Conservation (phyloP, 129 eudicot species). For the Pulicaria dysenterica region DNA sequence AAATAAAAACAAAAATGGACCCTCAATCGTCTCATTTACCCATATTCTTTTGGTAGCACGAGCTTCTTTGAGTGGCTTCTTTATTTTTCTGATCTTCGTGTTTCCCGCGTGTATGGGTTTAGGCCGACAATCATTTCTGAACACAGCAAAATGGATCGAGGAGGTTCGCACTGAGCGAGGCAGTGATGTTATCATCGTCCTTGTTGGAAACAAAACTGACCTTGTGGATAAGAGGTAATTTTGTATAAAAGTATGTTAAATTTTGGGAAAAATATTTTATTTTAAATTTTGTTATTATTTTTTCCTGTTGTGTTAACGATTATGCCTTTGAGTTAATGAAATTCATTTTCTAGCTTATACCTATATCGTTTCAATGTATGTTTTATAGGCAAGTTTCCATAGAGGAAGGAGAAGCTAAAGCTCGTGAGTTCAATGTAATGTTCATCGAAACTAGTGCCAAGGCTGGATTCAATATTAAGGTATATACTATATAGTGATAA, state of each 20-base stretch:
- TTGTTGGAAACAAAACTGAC: conserved; percentile 86
- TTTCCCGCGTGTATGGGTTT: conserved; percentile 23
- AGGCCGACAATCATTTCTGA: conserved; percentile 75
- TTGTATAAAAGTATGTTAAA: neutral
- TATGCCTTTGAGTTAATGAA: no score
- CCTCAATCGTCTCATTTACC: neutral
- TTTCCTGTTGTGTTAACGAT: no score
- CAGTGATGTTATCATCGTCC: conserved; percentile 83
- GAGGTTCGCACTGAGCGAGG: conserved; percentile 91
- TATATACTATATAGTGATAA: conserved; percentile 38
- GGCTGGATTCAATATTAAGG: conserved; percentile 88
- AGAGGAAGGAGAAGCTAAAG: conserved; percentile 87
- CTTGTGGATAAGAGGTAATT: conserved; percentile 80
- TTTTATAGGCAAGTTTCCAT: conserved; percentile 75
- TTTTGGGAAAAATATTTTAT: no score
- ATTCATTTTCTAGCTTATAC: neutral
- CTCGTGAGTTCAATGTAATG: conserved; percentile 70
- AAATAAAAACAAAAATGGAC: neutral
- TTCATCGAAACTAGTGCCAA: conserved; percentile 90
- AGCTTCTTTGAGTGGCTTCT: neutral
- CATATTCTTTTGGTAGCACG: neutral
- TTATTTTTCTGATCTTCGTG: conserved; percentile 3
- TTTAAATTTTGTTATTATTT: no score
- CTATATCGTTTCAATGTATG: neutral
- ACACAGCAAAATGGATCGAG: conserved; percentile 83